Evolutionary conservation across 371 early-diverging fungal genomes (phyloP).

Genomic region (Apophysomyces variabilis): DNA sequence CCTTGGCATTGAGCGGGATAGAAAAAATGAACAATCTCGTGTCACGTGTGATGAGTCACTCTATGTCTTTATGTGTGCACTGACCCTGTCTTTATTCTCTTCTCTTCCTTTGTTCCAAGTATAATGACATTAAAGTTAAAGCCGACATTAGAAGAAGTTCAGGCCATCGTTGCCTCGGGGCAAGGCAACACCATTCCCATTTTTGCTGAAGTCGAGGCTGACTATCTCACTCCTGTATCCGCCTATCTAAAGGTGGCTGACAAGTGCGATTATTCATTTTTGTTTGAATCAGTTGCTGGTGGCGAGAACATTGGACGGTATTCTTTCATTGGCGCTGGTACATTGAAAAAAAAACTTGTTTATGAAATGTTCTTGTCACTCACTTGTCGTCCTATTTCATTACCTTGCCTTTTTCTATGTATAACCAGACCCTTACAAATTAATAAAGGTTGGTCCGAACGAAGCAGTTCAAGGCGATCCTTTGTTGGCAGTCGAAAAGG

Average conservation of each 20-base stretch:
- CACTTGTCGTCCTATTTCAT: conserved; percentile 1
- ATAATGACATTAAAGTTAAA: conserved; percentile 51
- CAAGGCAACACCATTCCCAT: conserved; percentile 90
- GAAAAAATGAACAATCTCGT: not conserved
- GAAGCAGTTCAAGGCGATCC: conserved; percentile 88
- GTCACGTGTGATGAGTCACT: conserved; percentile 10
- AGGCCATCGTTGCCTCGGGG: conserved; percentile 54
- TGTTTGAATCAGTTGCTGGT: conserved; percentile 95
- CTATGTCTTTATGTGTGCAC: not conserved
- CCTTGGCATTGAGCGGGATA: not conserved
- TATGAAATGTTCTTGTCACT: not conserved
- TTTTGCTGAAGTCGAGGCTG: conserved; percentile 84
- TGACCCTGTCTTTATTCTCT: conserved; percentile 8
- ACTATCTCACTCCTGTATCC: conserved; percentile 94
- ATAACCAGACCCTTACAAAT: conserved; percentile 79
- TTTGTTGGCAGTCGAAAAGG: conserved; percentile 79
- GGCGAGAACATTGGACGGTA: conserved; percentile 95
- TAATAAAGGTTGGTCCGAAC: conserved; percentile 75
- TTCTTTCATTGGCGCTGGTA: conserved; percentile 93
- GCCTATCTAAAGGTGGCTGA: conserved; percentile 91
- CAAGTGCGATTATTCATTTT: conserved; percentile 81
- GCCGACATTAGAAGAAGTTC: conserved; percentile 77
- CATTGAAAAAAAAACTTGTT: conserved; percentile 12
- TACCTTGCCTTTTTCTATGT: not conserved
- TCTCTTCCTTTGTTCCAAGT: conserved; percentile 8